A percentile compares a stretch with the other conserved stretches of the same genome.
Conservation (phyloP, 192 early-diverging fungal genomes). For the Podila horticola region DNA sequence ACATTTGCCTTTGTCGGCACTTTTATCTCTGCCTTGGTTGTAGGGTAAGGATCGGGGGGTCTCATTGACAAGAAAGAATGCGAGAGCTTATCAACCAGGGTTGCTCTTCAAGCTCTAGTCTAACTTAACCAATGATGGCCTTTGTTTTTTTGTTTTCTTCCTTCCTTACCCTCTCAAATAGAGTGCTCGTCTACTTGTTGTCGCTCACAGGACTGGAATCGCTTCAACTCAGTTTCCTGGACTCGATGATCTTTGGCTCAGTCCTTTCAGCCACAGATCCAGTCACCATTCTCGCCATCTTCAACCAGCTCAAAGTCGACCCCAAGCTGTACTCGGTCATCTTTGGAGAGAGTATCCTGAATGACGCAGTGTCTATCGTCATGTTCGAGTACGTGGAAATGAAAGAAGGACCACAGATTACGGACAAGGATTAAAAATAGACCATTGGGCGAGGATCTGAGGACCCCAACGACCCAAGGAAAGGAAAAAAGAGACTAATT, state of each 20-base stretch:
- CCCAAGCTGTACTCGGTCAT: slow-evolving; percentile 96
- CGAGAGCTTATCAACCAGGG: not conserved
- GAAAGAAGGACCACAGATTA: too few species aligned
- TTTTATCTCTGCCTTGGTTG: slow-evolving; percentile 89
- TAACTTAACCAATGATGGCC: not conserved
- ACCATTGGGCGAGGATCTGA: too few species aligned
- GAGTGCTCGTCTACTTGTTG: slow-evolving; percentile 74
- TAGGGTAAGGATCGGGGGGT: slow-evolving; percentile 65
- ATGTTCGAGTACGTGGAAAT: slow-evolving; percentile 76
- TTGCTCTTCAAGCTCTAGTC: not conserved
- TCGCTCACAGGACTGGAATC: slow-evolving; percentile 76
- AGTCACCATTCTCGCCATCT: slow-evolving; percentile 95
- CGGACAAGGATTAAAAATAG: not conserved
- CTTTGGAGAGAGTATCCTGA: slow-evolving; percentile 95
- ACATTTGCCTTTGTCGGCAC: slow-evolving; percentile 96
- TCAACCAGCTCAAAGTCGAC: slow-evolving; percentile 93
- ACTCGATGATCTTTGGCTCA: slow-evolving; percentile 94
- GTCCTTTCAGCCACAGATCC: slow-evolving; percentile 98
- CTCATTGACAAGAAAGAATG: not conserved
- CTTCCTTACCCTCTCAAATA: slow-evolving; percentile 27
- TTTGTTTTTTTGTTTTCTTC: slow-evolving; percentile 18
- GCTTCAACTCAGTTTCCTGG: slow-evolving; percentile 81
- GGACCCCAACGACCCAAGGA: not conserved
- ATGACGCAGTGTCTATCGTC: slow-evolving; percentile 99
- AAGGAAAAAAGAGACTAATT: slow-evolving; percentile 1